Evolutionary conservation across 1,284 basidiomycete genomes (phyloP).

Genomic region (Filobasidium uniguttulatum): DNA sequence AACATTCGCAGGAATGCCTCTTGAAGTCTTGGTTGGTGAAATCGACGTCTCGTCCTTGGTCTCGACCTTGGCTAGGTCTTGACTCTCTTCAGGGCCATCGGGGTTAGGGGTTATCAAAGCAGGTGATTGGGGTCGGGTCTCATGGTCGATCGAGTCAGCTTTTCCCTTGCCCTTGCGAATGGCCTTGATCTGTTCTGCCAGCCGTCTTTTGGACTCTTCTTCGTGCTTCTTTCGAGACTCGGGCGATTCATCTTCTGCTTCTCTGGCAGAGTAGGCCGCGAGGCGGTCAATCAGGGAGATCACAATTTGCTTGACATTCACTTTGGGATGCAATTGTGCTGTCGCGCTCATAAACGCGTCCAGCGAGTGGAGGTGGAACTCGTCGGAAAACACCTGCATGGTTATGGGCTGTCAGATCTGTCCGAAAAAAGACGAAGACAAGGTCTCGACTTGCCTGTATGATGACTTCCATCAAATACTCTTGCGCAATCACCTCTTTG

Average conservation of each 20-base stretch:
- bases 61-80: constrained; percentile 4
- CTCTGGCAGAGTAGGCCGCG: constrained; percentile 80
- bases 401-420: too few species aligned
- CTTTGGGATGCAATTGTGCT: constrained; percentile 83
- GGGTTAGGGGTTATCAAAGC: not conserved
- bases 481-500: constrained; percentile 92
- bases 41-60: not conserved
- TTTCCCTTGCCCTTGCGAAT: constrained; percentile 40
- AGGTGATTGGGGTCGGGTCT: not conserved
- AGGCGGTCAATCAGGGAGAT: constrained; percentile 91
- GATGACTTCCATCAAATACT: constrained; percentile 95
- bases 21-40: constrained; percentile 42
- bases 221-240: constrained; percentile 81
- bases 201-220: constrained; percentile 68
- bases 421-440: not conserved
- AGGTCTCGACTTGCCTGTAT: constrained; percentile 55
- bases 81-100: constrained; percentile 7
- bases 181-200: constrained; percentile 67
- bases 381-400: constrained; percentile 81
- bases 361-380: constrained; percentile 84
- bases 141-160: too few species aligned
- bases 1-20: constrained; percentile 83
- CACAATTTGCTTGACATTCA: constrained; percentile 92
- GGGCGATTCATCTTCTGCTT: constrained; percentile 83
- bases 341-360: constrained; percentile 85